Evolutionary conservation across 768 basidiomycete genomes (phyloP).

Genomic region (Imleria badia): DNA sequence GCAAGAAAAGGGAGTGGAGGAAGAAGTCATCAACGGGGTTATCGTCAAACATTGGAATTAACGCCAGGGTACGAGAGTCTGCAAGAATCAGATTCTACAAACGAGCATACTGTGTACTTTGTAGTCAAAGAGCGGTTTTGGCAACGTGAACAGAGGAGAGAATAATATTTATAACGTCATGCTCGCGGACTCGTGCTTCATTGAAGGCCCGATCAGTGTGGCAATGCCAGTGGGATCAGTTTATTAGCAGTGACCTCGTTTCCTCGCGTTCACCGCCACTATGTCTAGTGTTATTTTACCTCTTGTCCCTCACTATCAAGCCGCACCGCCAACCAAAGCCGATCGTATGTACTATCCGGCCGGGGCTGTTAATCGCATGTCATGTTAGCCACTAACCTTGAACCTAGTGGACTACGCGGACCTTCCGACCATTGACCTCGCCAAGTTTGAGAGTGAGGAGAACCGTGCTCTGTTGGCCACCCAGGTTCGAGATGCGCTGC

Average conservation of each 20-base stretch:
- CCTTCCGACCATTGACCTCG: conserved; percentile 52
- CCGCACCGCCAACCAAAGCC: conserved; percentile 35
- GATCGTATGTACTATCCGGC: conserved; percentile 33
- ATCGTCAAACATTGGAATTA: conserved; percentile 59
- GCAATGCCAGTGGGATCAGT: no score
- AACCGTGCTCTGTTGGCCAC: conserved; percentile 38
- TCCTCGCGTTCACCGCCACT: no score
- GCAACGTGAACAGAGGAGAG: no score
- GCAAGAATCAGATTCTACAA: no score
- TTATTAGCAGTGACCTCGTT: no score
- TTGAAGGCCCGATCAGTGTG: no score
- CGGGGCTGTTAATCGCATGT: background rate
- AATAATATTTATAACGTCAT: no score
- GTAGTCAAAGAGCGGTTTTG: no score
- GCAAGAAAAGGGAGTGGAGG: conserved; percentile 46
- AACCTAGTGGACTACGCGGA: conserved; percentile 49
- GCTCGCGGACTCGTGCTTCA: no score
- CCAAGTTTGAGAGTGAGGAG: conserved; percentile 38
- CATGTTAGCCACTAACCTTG: conserved; percentile 1
- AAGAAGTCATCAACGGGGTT: conserved; percentile 54
- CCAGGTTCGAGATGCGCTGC: conserved; percentile 48
- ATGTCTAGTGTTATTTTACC: conserved; percentile 25
- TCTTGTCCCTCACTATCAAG: conserved; percentile 35
- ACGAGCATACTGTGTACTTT: no score
- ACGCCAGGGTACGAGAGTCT: background rate